Percentiles rank a stretch among this genome's conserved stretches.
phyloP scores from a whole-genome alignment of 2,329 filamentous ascomycete species.

The Cadophora luteo-olivacea region DNA sequence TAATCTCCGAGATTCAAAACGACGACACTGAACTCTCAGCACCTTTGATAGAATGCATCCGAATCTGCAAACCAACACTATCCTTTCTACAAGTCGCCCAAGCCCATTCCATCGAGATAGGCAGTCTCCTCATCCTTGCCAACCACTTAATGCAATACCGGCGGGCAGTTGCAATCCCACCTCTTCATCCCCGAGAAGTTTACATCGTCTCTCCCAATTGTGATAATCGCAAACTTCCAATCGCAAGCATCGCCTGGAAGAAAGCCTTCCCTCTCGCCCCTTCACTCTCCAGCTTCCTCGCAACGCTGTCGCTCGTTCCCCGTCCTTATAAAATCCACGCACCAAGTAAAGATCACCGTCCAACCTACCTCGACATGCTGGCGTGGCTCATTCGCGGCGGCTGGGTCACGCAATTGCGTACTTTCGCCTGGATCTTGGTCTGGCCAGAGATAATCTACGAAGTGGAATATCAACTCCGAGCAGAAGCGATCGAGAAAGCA shows the following conservation, averaged over 20 bases:
- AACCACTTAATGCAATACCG: constrained; percentile 97
- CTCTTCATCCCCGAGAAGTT: constrained; percentile 85
- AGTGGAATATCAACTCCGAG: constrained; percentile 74
- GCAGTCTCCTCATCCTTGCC: constrained; percentile 85
- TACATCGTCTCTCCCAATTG: constrained; percentile 94
- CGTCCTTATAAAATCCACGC: constrained; percentile 84
- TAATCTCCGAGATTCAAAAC: constrained; percentile 75
- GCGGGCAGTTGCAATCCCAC: constrained; percentile 87
- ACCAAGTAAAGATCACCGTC: constrained; percentile 85
- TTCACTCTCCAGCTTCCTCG: constrained; percentile 85
- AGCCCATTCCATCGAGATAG: constrained; percentile 74
- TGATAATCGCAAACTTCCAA: constrained; percentile 73
- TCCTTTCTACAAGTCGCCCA: constrained; percentile 76
- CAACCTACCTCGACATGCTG: constrained; percentile 87
- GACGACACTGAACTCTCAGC: constrained; percentile 78
- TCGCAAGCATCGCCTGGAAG: constrained; percentile 75
- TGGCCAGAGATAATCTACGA: constrained; percentile 83
- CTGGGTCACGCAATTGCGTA: constrained; percentile 92
- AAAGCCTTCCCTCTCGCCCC: constrained; percentile 83
- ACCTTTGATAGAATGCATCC: constrained; percentile 81
- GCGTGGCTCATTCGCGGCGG: constrained; percentile 92
- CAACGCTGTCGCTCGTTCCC: constrained; percentile 78
- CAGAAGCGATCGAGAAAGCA: constrained; percentile 52
- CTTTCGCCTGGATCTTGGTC: constrained; percentile 88
- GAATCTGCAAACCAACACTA: constrained; percentile 72